phyloP scores from a whole-genome alignment of 352 stramenopile species.

The Phytophthora pluvialis region DNA sequence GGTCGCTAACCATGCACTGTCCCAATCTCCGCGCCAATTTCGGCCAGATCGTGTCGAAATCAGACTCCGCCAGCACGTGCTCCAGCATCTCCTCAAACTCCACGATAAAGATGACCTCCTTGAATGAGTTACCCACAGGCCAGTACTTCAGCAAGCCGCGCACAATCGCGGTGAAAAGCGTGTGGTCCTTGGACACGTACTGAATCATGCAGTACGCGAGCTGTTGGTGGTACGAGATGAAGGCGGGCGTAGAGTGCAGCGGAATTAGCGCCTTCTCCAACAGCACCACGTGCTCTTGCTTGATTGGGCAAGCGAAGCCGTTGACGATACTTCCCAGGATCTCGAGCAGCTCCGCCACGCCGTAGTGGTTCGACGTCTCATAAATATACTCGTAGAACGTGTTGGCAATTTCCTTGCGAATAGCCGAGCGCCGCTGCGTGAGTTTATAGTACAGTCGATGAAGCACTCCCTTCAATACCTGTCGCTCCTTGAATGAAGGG shows the following conservation, averaged over 20 bases:
- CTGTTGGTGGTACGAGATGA: slow-evolving; percentile 90
- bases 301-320: slow-evolving; percentile 90
- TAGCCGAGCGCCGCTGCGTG: slow-evolving; percentile 85
- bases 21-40: slow-evolving; percentile 69
- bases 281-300: slow-evolving; percentile 88
- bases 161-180: slow-evolving; percentile 85
- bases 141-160: slow-evolving; percentile 83
- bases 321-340: slow-evolving; percentile 91
- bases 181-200: slow-evolving; percentile 90
- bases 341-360: slow-evolving; percentile 87
- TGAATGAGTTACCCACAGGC: slow-evolving; percentile 88
- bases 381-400: slow-evolving; percentile 94
- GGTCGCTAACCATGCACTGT: slow-evolving; percentile 82
- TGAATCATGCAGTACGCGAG: slow-evolving; percentile 92
- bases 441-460: slow-evolving; percentile 92
- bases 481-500: slow-evolving; percentile 86
- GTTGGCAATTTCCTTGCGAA: slow-evolving; percentile 89
- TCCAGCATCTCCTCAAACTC: slow-evolving; percentile 91
- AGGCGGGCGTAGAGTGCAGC: slow-evolving; percentile 84
- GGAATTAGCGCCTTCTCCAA: slow-evolving; percentile 87
- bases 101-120: slow-evolving; percentile 90
- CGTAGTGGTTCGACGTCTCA: slow-evolving; percentile 90
- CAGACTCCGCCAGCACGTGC: slow-evolving; percentile 79
- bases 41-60: slow-evolving; percentile 72
- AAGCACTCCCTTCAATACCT: slow-evolving; percentile 87